phyloP scores from a whole-genome alignment of 371 early-diverging fungal genomes.

The Mucor circinelloides region DNA sequence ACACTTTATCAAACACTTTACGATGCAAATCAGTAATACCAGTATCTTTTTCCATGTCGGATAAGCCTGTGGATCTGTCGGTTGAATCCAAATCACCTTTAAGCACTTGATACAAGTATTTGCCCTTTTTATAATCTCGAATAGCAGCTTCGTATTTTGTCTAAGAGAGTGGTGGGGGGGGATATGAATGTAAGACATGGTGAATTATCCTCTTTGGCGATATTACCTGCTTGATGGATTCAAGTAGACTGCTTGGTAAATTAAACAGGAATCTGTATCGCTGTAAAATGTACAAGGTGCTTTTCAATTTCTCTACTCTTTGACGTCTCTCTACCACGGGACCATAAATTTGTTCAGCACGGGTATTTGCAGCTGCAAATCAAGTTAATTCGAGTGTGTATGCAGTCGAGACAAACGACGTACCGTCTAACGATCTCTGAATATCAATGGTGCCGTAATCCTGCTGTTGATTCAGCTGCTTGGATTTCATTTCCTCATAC shows the following conservation, averaged over 20 bases:
- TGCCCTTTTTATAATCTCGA: constrained; percentile 95
- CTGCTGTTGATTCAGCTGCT: constrained; percentile 76
- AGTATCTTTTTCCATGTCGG: constrained; percentile 25
- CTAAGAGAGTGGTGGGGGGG: constrained; percentile 37
- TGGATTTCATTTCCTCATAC: constrained; percentile 87
- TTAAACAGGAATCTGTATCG: constrained; percentile 95
- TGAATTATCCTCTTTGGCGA: neutral
- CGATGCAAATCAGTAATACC: constrained; percentile 65
- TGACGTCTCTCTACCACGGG: constrained; percentile 87
- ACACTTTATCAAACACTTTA: constrained; percentile 91
- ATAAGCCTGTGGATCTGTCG: constrained; percentile 10
- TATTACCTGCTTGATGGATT: constrained; percentile 76
- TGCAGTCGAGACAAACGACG: neutral
- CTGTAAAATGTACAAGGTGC: constrained; percentile 85
- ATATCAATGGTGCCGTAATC: constrained; percentile 76
- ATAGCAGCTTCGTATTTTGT: constrained; percentile 89
- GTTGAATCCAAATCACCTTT: constrained; percentile 33
- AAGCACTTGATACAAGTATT: constrained; percentile 61
- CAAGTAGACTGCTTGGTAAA: constrained; percentile 83
- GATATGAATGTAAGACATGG: neutral
- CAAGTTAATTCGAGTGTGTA: neutral
- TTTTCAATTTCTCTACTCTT: constrained; percentile 89
- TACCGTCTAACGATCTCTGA: constrained; percentile 41
- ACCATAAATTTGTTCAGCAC: constrained; percentile 84
- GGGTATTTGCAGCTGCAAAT: constrained; percentile 58